phyloP scores from a whole-genome alignment of 495 filamentous ascomycete genomes.

The Podospora australis region DNA sequence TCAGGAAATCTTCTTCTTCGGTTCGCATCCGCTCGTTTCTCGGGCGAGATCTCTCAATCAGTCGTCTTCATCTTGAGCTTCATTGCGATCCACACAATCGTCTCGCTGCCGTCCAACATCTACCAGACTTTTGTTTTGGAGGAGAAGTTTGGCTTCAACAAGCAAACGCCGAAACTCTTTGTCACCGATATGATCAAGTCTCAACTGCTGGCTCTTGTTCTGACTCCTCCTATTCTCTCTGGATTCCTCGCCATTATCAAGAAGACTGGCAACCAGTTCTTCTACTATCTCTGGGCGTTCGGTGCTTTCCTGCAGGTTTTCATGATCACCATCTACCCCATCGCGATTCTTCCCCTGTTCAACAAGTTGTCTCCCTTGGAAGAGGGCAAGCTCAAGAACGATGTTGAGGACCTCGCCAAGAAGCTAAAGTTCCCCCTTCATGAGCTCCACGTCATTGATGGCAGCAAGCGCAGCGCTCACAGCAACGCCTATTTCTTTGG shows the following conservation, averaged over 20 bases:
- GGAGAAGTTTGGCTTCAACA: slow-evolving; percentile 98
- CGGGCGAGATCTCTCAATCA: slow-evolving; percentile 89
- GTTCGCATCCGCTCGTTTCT: slow-evolving; percentile 69
- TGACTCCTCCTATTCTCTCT: slow-evolving; percentile 80
- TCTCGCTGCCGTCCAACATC: slow-evolving; percentile 74
- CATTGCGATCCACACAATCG: slow-evolving; percentile 66
- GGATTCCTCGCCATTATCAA: slow-evolving; percentile 88
- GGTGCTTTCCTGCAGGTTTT: slow-evolving; percentile 80
- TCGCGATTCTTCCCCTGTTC: slow-evolving; percentile 90
- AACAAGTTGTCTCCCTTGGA: slow-evolving; percentile 95
- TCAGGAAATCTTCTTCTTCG: slow-evolving; percentile 65
- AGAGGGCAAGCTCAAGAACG: slow-evolving; percentile 77
- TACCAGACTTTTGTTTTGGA: slow-evolving; percentile 95
- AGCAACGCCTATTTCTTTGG: slow-evolving; percentile 99
- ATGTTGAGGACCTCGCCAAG: slow-evolving; percentile 77
- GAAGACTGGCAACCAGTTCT: slow-evolving; percentile 85
- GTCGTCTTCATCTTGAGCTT: slow-evolving; percentile 88
- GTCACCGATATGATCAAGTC: slow-evolving; percentile 88
- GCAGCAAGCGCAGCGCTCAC: slow-evolving; percentile 93
- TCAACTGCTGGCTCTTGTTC: slow-evolving; percentile 68
- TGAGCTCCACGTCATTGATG: slow-evolving; percentile 92
- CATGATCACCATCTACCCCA: slow-evolving; percentile 92
- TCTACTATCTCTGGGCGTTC: slow-evolving; percentile 96
- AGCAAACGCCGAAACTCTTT: slow-evolving; percentile 86
- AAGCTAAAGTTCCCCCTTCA: slow-evolving; percentile 84